Percentiles rank a stretch among this genome's conserved stretches.
Conservation (phyloP, 2,329 filamentous ascomycete genomes). For the Ophiocordyceps robertsii region DNA sequence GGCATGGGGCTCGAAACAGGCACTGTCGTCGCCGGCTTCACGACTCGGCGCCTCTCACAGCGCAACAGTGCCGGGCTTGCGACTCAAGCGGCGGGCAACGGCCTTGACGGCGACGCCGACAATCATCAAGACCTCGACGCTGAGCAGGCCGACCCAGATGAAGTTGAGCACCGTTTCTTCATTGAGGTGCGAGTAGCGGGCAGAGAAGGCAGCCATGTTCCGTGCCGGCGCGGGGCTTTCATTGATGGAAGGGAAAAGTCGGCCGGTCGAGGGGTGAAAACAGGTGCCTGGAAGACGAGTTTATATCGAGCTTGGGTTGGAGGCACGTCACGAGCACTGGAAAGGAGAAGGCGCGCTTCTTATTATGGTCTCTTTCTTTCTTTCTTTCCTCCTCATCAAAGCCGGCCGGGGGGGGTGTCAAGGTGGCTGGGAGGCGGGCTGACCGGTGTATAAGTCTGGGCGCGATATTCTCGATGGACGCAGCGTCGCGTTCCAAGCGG, state of each 20-base stretch:
- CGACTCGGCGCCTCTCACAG: neutral
- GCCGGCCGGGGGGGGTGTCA: too few relatives aligned
- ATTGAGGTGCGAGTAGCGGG: slow-evolving; percentile 15
- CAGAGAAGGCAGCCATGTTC: slow-evolving; percentile 11
- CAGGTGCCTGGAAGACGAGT: too few relatives aligned
- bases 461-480: too few relatives aligned
- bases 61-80: neutral
- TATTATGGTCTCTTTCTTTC: too few relatives aligned
- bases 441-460: too few relatives aligned
- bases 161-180: slow-evolving; percentile 28
- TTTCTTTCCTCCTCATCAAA: too few relatives aligned
- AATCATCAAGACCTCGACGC: slow-evolving; percentile 30
- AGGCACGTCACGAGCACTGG: neutral
- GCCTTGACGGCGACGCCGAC: slow-evolving; percentile 21
- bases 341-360: too few relatives aligned
- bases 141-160: slow-evolving; percentile 32
- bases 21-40: too few relatives aligned
- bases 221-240: neutral
- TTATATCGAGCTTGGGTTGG: neutral
- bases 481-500: too few relatives aligned
- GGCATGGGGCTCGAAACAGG: too few relatives aligned
- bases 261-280: too few relatives aligned
- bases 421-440: too few relatives aligned
- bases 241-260: neutral
- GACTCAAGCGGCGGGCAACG: neutral